Evolutionary conservation across 495 filamentous ascomycete species (phyloP).

Genomic region (Daldinia bambusicola): DNA sequence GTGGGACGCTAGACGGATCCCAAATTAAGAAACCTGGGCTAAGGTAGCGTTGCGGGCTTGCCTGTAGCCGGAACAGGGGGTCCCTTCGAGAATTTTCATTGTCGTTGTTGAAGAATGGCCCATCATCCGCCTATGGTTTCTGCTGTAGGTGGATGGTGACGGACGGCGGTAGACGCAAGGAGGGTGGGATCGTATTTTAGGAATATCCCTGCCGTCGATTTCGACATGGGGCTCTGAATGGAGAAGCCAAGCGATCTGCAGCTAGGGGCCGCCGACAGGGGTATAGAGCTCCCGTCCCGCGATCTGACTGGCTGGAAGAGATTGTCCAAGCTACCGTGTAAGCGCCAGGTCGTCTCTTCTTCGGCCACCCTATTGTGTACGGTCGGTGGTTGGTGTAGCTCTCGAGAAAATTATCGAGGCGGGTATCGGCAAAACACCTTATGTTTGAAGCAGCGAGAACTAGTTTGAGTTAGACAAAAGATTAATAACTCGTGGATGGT

Average conservation of each 20-base stretch:
- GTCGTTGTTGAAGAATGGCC: constrained; percentile 26
- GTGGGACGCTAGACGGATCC: constrained; percentile 32
- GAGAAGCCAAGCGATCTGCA: constrained; percentile 46
- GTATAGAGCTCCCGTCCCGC: constrained; percentile 17
- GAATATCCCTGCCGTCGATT: constrained; percentile 34
- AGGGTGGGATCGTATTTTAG: constrained; percentile 35
- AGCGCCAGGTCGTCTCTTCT: constrained; percentile 42
- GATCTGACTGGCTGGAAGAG: constrained; percentile 35
- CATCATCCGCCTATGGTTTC: constrained; percentile 36
- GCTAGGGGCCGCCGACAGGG: constrained; percentile 40
- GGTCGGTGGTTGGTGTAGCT: constrained; percentile 34
- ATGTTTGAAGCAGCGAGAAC: constrained; percentile 26
- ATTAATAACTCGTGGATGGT: constrained; percentile 10
- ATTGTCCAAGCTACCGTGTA: constrained; percentile 17
- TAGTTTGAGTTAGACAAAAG: constrained; percentile 19
- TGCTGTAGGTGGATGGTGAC: constrained; percentile 26
- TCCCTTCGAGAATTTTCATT: constrained; percentile 8
- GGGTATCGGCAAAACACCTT: constrained; percentile 38
- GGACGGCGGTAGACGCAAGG: constrained; percentile 38
- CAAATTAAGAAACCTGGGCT: constrained; percentile 27
- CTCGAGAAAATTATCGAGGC: constrained; percentile 40
- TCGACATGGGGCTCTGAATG: constrained; percentile 39
- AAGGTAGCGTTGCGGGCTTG: constrained; percentile 7
- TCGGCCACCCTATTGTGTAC: constrained; percentile 38
- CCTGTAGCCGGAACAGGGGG: constrained; percentile 21